These are phyloP conservation scores for Rhipidocladum racemiflorum DNA, from an alignment of 176 grass and related monocot genomes.

Conservation along the genomic window DNA sequence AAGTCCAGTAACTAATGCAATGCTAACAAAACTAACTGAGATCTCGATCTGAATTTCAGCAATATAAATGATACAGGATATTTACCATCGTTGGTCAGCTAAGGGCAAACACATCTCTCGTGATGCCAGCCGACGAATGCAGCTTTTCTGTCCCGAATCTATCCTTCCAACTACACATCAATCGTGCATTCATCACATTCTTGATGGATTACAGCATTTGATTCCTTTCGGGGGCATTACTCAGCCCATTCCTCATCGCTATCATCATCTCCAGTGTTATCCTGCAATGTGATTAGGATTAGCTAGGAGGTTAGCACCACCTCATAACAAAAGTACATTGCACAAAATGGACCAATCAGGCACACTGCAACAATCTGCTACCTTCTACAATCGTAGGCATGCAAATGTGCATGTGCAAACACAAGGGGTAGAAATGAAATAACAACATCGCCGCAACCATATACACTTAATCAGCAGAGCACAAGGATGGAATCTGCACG, in stretches of 20 bases:
- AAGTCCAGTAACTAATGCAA: not conserved
- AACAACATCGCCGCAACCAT: not conserved
- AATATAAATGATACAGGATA: not conserved
- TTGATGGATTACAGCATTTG: not conserved
- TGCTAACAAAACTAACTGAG: not conserved
- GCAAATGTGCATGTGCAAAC: not conserved
- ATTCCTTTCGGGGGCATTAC: constrained; percentile 2
- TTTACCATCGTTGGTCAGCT: not conserved
- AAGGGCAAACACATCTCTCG: not conserved
- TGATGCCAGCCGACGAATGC: not conserved
- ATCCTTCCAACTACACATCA: no score
- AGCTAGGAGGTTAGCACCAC: not conserved
- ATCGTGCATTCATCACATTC: not conserved
- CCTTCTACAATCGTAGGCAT: not conserved
- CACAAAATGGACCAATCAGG: not conserved
- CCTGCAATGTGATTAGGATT: constrained; percentile 5
- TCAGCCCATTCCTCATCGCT: constrained; percentile 62
- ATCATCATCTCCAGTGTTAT: constrained; percentile 33
- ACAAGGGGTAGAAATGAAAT: not conserved
- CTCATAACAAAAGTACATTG: not conserved
- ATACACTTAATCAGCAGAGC: not conserved
- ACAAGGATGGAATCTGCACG: not conserved
- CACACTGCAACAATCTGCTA: not conserved
- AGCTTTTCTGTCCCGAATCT: not conserved
- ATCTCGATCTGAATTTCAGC: not conserved